Evolutionary conservation across 75 land plant genomes (phyloP).

Genomic region (Selaginella tamariscina): DNA sequence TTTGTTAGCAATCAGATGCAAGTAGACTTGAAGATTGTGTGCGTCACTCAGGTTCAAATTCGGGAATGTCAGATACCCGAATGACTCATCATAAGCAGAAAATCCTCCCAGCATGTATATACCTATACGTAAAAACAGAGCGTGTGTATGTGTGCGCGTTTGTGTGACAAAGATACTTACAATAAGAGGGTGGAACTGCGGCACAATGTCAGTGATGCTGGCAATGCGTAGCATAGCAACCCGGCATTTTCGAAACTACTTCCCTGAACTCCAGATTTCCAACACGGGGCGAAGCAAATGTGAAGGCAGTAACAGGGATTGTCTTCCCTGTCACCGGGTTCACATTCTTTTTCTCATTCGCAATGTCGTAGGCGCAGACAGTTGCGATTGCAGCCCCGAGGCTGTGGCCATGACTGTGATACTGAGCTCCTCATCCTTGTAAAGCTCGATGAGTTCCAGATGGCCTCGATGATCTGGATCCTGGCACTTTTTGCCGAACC

Average conservation of each 20-base stretch:
- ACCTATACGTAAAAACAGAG: no score
- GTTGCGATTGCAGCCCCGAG: conserved; percentile 4
- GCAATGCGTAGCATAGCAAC: conserved; percentile 1
- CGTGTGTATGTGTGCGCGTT: no score
- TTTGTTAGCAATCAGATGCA: neutral
- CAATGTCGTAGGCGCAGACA: conserved; percentile 10
- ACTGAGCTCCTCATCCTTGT: conserved; percentile 9
- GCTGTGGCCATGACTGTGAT: conserved; percentile 8
- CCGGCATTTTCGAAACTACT: neutral
- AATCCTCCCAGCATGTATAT: neutral
- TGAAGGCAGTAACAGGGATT: conserved; percentile 4
- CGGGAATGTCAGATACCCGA: neutral
- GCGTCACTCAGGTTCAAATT: neutral
- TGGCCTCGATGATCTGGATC: neutral
- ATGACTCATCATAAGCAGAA: neutral
- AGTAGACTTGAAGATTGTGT: neutral
- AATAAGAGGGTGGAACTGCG: neutral
- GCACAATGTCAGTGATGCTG: neutral
- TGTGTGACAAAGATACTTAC: no score
- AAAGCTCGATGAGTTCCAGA: neutral
- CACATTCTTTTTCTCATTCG: neutral
- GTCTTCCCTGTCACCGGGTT: neutral
- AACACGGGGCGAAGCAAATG: neutral
- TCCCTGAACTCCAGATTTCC: neutral
- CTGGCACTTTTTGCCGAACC: neutral